Evolutionary conservation across 257 asterid species (phyloP), one percentile per base, ranked within the genome.

Genomic region (Salvia miltiorrhiza): DNA sequence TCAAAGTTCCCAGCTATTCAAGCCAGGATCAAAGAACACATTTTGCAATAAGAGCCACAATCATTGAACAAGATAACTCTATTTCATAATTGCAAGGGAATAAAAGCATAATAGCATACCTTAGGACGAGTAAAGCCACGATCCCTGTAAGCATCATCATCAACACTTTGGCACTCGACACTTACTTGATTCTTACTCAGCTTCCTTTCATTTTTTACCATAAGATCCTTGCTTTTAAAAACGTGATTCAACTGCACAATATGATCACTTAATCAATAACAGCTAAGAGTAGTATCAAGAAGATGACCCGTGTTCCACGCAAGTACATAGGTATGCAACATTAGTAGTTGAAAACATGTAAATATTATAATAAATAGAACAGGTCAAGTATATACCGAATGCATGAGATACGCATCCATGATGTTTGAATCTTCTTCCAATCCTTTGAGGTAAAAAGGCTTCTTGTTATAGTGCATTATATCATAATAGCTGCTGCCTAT

Each of bases 121-220:
- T 93, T 90, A 20, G 99, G 97, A 70, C 96, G 99, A 54, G 96
- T 93, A 80, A 84, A 90, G 39, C 99, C 99, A 24, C 85, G 96
- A 77, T 93, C 99, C 24, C 80, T 86, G 65, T 80, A 83, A 65
- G 78, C 84, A 63, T 85, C 95, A 65, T 60, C 77, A 32, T 80
- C 76, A 52, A 75, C 67, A 60, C 61, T 69, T 55, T 71, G 73
- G 63, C 63, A 81, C 57, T 80, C 88, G 71, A 73, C 33, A 61
- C 40, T 71, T 55, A 73, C 83, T 69, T 81, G 90, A 70, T 74
- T 69, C 80, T 79, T 87, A 47, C 88, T 78, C 81, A 90, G 69
- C 83, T 87, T 87, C 63, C 83, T 84, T 57, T 81, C 87, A 79
- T 88, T 87, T 77, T 87, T 90, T 20, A 75, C 74, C 70, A 90